Evolutionary conservation across 257 asterid genomes (phyloP).

Genomic region (Hygrophila difformis): DNA sequence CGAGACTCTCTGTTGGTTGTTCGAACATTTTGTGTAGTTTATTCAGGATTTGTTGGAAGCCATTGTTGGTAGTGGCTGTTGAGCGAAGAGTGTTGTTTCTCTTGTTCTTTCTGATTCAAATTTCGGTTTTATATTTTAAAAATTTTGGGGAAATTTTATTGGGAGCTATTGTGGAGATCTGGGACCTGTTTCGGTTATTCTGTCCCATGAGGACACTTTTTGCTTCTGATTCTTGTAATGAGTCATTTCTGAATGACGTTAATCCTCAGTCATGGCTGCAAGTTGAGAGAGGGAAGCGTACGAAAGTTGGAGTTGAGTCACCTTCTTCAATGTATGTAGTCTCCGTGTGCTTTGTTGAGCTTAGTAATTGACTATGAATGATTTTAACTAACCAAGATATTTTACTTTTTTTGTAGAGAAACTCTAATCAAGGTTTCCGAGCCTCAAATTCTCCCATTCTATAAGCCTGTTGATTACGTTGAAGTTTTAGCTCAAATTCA

Average conservation of each 20-base stretch:
- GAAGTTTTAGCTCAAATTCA: slow-evolving; percentile 86
- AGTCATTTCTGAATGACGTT: slow-evolving; percentile 52
- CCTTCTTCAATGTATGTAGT: slow-evolving; percentile 70
- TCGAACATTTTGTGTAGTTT: slow-evolving; percentile 10
- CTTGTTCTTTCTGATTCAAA: neutral
- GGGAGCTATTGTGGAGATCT: slow-evolving; percentile 78
- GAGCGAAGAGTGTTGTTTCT: slow-evolving; percentile 12
- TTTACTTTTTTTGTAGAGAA: slow-evolving; percentile 56
- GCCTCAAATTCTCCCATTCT: slow-evolving; percentile 74
- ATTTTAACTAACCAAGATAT: slow-evolving; percentile 1
- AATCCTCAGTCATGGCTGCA: slow-evolving; percentile 99
- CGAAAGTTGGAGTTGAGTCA: slow-evolving; percentile 53
- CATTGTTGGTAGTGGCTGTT: slow-evolving; percentile 15
- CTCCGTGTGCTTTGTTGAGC: neutral
- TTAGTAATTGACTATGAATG: neutral
- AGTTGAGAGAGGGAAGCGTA: slow-evolving; percentile 92
- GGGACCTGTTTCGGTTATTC: slow-evolving; percentile 63
- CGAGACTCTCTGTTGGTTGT: slow-evolving; percentile 12
- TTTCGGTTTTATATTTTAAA: slow-evolving; percentile 7
- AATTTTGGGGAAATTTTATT: slow-evolving; percentile 19
- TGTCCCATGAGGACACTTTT: slow-evolving; percentile 93
- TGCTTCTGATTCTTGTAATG: slow-evolving; percentile 84
- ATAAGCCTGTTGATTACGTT: slow-evolving; percentile 89
- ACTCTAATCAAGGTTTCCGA: slow-evolving; percentile 86
- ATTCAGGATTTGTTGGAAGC: slow-evolving; percentile 18